Evolutionary conservation across 2,329 filamentous ascomycete species (phyloP).

Genomic region (Colletotrichum paranaense): DNA sequence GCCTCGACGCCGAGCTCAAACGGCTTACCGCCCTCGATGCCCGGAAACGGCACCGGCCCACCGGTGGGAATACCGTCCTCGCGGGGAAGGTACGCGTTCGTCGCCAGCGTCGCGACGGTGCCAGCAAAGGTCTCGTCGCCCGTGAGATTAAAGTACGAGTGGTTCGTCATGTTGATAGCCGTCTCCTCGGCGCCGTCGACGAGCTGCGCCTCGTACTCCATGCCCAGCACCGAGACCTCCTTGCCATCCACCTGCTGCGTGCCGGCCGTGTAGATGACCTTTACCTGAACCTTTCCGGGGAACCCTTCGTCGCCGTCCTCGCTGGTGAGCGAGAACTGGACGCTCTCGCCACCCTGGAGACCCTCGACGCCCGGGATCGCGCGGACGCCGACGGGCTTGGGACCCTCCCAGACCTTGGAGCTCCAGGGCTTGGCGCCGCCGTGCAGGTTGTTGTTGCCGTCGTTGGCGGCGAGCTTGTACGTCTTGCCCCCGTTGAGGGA

Average conservation of each 20-base stretch:
- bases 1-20: constrained; percentile 79
- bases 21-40: constrained; percentile 71
- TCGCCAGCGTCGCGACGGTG: constrained; percentile 74
- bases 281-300: constrained; percentile 84
- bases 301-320: constrained; percentile 89
- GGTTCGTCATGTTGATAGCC: constrained; percentile 92
- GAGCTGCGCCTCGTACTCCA: constrained; percentile 91
- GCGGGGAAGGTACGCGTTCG: constrained; percentile 76
- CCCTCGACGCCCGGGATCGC: constrained; percentile 62
- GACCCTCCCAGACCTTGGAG: constrained; percentile 81
- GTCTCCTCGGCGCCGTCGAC: constrained; percentile 85
- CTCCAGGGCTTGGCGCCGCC: constrained; percentile 83
- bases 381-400: constrained; percentile 66
- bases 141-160: constrained; percentile 81
- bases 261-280: constrained; percentile 81
- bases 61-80: constrained; percentile 83
- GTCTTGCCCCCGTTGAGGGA: constrained; percentile 75
- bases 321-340: constrained; percentile 75
- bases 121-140: constrained; percentile 64
- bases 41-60: constrained; percentile 71
- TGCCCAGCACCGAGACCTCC: constrained; percentile 78
- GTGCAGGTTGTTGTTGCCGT: constrained; percentile 81
- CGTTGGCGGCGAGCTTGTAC: constrained; percentile 80
- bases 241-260: constrained; percentile 72
- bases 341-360: constrained; percentile 71